These are phyloP conservation scores for Thymus quinquecostatus DNA, from an alignment of 257 asterid genomes.

Conservation along the genomic window DNA sequence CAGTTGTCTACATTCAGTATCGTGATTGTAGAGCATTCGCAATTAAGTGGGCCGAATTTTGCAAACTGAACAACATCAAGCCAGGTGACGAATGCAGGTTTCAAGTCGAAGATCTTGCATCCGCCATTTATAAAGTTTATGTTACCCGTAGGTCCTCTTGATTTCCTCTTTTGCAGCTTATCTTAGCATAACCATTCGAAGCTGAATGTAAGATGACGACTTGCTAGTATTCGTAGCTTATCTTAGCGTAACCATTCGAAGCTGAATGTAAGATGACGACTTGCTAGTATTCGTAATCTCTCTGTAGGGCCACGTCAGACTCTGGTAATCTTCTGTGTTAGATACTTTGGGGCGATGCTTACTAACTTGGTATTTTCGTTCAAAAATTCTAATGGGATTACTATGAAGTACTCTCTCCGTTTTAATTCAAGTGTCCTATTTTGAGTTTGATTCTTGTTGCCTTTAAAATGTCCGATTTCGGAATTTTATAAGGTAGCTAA, in stretches of 20 bases:
- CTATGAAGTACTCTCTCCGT: too few relatives aligned
- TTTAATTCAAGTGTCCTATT: too few relatives aligned
- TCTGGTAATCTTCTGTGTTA: too few relatives aligned
- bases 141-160: constrained; percentile 27
- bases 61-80: constrained; percentile 32
- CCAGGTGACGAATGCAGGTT: constrained; percentile 43
- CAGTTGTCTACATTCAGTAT: constrained; percentile 25
- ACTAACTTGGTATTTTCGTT: too few relatives aligned
- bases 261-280: not conserved
- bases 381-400: too few relatives aligned
- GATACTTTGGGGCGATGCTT: too few relatives aligned
- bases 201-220: not conserved
- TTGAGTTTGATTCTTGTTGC: too few relatives aligned
- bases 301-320: too few relatives aligned
- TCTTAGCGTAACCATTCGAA: not conserved
- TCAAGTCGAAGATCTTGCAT: constrained; percentile 24
- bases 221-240: not conserved
- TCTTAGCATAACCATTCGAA: not conserved
- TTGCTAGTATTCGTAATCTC: not conserved
- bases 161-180: not conserved
- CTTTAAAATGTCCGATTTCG: too few relatives aligned
- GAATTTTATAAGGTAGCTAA: too few relatives aligned
- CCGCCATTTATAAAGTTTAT: constrained; percentile 31
- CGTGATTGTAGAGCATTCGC: constrained; percentile 26
- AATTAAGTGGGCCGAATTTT: constrained; percentile 35